Percentiles rank a stretch among this genome's conserved stretches.
Conservation (phyloP, 371 early-diverging fungal species). For the Mucor saturninus region DNA sequence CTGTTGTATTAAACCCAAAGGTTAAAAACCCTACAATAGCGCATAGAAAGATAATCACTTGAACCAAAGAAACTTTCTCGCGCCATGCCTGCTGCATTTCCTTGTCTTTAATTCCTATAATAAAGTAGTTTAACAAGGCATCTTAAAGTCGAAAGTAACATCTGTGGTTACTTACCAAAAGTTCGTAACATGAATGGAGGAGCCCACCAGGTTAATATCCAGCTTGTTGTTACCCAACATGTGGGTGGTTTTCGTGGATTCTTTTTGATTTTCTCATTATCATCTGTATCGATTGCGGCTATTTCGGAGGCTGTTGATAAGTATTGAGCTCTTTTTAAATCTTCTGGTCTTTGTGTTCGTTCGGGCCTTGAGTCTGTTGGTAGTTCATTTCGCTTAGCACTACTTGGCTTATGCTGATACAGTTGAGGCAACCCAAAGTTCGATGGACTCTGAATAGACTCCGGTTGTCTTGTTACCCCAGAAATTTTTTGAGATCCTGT, state of each 20-base stretch:
- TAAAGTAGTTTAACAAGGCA: neutral
- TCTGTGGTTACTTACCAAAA: constrained; percentile 24
- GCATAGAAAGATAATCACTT: constrained; percentile 72
- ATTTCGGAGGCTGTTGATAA: neutral
- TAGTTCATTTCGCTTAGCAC: constrained; percentile 1
- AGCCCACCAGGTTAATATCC: constrained; percentile 53
- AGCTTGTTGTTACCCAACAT: constrained; percentile 44
- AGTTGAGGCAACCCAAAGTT: neutral
- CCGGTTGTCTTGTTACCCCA: too few relatives aligned
- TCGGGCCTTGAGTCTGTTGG: constrained; percentile 19
- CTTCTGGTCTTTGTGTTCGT: constrained; percentile 18
- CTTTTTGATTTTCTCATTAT: constrained; percentile 4
- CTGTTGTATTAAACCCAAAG: constrained; percentile 64
- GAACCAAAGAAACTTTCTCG: constrained; percentile 84
- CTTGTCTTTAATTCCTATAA: constrained; percentile 54
- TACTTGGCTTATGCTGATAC: neutral
- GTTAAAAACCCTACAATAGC: constrained; percentile 70
- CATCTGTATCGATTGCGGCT: constrained; percentile 1
- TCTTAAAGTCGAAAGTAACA: neutral
- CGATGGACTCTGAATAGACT: neutral
- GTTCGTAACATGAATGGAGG: constrained; percentile 39
- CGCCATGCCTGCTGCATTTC: constrained; percentile 89
- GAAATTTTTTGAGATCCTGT: neutral
- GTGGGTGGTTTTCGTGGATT: constrained; percentile 12
- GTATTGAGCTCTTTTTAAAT: constrained; percentile 25